Evolutionary conservation across 1,284 basidiomycete genomes (phyloP).

Genomic region (Cryptococcus sp.): DNA sequence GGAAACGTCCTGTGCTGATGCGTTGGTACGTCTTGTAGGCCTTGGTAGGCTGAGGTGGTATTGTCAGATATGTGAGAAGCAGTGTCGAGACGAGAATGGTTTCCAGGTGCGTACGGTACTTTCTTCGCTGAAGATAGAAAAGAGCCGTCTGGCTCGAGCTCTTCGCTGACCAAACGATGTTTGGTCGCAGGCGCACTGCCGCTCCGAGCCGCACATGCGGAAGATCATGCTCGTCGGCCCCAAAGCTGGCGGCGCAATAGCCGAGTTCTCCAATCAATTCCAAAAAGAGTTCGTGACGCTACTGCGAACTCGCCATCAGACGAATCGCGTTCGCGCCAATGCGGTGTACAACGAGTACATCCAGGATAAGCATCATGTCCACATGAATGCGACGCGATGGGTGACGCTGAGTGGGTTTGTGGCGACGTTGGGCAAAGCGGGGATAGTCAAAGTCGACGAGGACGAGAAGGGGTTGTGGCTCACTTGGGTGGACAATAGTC

Average conservation of each 20-base stretch:
- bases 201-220: slow-evolving; percentile 67
- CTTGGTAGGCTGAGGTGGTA: slow-evolving; percentile 91
- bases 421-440: slow-evolving; percentile 84
- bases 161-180: too few species aligned
- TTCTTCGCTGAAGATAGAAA: too few species aligned
- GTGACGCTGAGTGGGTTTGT: slow-evolving; percentile 92
- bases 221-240: slow-evolving; percentile 97
- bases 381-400: slow-evolving; percentile 99
- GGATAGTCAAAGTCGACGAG: slow-evolving; percentile 91
- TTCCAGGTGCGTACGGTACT: slow-evolving; percentile 64
- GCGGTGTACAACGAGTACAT: slow-evolving; percentile 98
- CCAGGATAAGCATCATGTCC: slow-evolving; percentile 87
- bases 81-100: slow-evolving; percentile 94
- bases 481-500: slow-evolving; percentile 94
- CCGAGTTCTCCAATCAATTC: slow-evolving; percentile 85
- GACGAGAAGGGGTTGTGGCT: slow-evolving; percentile 98
- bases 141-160: too few species aligned
- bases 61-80: slow-evolving; percentile 95
- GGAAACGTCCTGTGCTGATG: background rate
- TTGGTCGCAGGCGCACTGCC: slow-evolving; percentile 40
- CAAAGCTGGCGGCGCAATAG: slow-evolving; percentile 85
- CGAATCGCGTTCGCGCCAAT: slow-evolving; percentile 90
- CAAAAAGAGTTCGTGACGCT: slow-evolving; percentile 89
- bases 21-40: slow-evolving; percentile 47
- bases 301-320: slow-evolving; percentile 75